Percentiles rank a stretch among this genome's conserved stretches.
phyloP scores from a whole-genome alignment of 2,329 filamentous ascomycete species.

The Aureobasidium uvarum region DNA sequence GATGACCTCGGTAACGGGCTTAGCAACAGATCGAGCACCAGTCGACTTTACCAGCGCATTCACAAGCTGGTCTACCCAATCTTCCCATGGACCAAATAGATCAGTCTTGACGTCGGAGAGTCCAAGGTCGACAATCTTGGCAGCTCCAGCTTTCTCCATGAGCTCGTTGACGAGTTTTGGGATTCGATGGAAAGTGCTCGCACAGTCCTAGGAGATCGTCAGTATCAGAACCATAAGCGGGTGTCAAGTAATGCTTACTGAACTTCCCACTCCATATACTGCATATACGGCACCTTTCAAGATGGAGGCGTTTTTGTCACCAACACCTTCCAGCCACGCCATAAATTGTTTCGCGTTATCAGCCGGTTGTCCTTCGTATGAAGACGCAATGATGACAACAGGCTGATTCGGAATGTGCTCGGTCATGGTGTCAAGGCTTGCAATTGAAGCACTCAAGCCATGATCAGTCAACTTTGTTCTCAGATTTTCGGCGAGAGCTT shows the following conservation, averaged over 20 bases:
- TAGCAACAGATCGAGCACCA: slow-evolving; percentile 39
- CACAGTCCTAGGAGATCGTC: slow-evolving; percentile 38
- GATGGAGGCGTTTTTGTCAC: slow-evolving; percentile 32
- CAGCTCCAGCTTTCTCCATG: slow-evolving; percentile 37
- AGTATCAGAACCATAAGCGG: background rate
- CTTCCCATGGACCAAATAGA: slow-evolving; percentile 45
- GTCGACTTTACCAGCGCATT: slow-evolving; percentile 42
- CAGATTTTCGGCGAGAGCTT: slow-evolving; percentile 43
- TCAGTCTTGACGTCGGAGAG: slow-evolving; percentile 42
- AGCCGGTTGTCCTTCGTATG: slow-evolving; percentile 46
- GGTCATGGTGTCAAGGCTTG: slow-evolving; percentile 40
- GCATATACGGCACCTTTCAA: slow-evolving; percentile 41
- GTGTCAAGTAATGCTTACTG: slow-evolving; percentile 14
- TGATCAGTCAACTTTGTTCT: slow-evolving; percentile 39
- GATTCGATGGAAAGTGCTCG: slow-evolving; percentile 44
- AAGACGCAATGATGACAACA: slow-evolving; percentile 43
- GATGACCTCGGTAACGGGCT: background rate
- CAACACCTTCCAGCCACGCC: slow-evolving; percentile 38
- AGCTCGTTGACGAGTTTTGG: slow-evolving; percentile 38
- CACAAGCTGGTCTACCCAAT: slow-evolving; percentile 44
- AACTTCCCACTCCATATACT: slow-evolving; percentile 45
- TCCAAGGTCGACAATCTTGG: slow-evolving; percentile 38
- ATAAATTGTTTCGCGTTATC: slow-evolving; percentile 47
- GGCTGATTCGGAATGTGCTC: slow-evolving; percentile 41
- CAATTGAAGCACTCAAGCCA: slow-evolving; percentile 41